A percentile compares a stretch with the other conserved stretches of the same genome.
phyloP scores from a whole-genome alignment of 106 monocot species.

The Dioscorea zingiberensis region DNA sequence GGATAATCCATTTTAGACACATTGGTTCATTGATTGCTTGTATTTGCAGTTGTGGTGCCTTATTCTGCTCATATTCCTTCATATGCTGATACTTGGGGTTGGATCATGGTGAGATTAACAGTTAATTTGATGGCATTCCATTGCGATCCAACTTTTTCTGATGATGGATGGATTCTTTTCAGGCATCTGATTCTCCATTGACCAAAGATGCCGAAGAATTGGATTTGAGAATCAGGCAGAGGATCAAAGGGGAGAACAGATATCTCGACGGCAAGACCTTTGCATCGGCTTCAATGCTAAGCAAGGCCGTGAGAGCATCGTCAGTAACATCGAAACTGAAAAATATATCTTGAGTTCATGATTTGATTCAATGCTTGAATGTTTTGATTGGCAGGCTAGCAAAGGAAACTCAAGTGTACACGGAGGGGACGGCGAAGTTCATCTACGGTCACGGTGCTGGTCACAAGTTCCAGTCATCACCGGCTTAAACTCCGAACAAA shows the following conservation, averaged over 20 bases:
- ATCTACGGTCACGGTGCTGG: constrained; percentile 45
- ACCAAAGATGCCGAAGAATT: constrained; percentile 16
- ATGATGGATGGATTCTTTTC: too few relatives aligned
- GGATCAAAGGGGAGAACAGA: constrained; percentile 36
- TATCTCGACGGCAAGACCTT: constrained; percentile 43
- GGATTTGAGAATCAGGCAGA: constrained; percentile 31
- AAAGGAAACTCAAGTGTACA: constrained; percentile 53
- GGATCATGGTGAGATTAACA: constrained; percentile 34
- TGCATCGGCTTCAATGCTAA: constrained; percentile 24
- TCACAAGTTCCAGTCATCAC: constrained; percentile 10
- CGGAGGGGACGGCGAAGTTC: constrained; percentile 44
- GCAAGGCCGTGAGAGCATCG: constrained; percentile 38
- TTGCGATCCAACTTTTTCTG: background rate
- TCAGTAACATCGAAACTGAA: constrained; percentile 5
- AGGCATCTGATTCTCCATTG: constrained; percentile 48
- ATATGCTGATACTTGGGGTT: constrained; percentile 54
- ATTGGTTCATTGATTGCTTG: background rate
- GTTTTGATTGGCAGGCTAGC: constrained; percentile 20
- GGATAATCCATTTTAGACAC: background rate
- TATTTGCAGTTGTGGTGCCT: constrained; percentile 37
- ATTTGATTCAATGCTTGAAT: background rate
- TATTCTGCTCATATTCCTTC: constrained; percentile 54
- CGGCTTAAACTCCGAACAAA: too few relatives aligned
- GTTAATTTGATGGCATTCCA: background rate
- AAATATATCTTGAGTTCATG: background rate